These are phyloP conservation scores for Polychytrium aggregatum DNA, from an alignment of 192 early-diverging fungal species.

Conservation along the genomic window DNA sequence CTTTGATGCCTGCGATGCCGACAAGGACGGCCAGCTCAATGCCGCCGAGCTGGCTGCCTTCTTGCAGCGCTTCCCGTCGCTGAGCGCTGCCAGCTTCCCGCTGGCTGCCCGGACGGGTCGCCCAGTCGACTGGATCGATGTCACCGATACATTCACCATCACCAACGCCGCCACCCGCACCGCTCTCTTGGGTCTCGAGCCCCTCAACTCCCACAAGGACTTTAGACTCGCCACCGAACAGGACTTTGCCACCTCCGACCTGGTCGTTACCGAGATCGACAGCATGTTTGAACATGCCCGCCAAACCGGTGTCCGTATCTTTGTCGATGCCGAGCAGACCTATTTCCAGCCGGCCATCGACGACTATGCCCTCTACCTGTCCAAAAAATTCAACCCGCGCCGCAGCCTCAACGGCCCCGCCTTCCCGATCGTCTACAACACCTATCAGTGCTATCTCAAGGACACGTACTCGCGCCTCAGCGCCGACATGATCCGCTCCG, in stretches of 20 bases:
- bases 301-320: constrained; percentile 53
- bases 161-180: constrained; percentile 35
- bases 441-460: constrained; percentile 91
- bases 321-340: constrained; percentile 89
- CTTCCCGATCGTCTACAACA: constrained; percentile 79
- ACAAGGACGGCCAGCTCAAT: constrained; percentile 11
- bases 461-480: constrained; percentile 49
- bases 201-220: constrained; percentile 8
- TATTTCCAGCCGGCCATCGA: constrained; percentile 93
- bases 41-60: constrained; percentile 12
- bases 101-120: constrained; percentile 29
- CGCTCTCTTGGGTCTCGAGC: constrained; percentile 20
- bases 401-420: constrained; percentile 25
- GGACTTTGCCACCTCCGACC: constrained; percentile 62
- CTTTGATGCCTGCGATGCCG: constrained; percentile 28
- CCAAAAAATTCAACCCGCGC: constrained; percentile 54
- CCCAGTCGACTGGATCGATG: constrained; percentile 57
- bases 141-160: constrained; percentile 53
- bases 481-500: constrained; percentile 52
- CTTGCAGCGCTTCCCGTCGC: constrained; percentile 9
- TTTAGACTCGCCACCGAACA: constrained; percentile 15
- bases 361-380: constrained; percentile 60
- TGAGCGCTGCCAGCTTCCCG: constrained; percentile 20
- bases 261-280: constrained; percentile 57
- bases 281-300: constrained; percentile 52